Evolutionary conservation across 208 protist species (phyloP).

Genomic region (Leishmania martiniquensis): DNA sequence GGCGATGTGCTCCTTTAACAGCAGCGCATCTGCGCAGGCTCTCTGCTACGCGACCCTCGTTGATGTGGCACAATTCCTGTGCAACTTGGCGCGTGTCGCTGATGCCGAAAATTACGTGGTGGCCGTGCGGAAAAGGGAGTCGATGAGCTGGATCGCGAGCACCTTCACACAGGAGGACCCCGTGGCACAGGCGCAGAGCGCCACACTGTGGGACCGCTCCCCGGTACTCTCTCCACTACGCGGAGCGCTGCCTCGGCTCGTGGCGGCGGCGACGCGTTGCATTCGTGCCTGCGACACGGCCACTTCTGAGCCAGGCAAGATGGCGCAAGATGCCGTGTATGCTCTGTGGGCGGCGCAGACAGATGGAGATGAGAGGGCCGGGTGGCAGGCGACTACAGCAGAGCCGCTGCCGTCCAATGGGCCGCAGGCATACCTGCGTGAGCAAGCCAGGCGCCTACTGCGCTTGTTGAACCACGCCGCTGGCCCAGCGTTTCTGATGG

Average conservation of each 20-base stretch:
- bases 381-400: background rate
- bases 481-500: constrained; percentile 10
- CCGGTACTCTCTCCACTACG: constrained; percentile 19
- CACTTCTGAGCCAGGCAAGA: background rate
- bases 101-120: constrained; percentile 25
- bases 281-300: background rate
- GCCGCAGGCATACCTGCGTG: background rate
- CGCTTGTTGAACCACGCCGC: constrained; percentile 13
- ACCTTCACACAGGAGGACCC: constrained; percentile 29
- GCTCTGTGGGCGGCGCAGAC: constrained; percentile 9
- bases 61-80: constrained; percentile 20
- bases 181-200: constrained; percentile 14
- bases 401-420: background rate
- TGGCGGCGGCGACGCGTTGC: background rate
- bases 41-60: constrained; percentile 18
- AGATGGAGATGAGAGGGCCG: constrained; percentile 10
- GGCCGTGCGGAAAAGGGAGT: constrained; percentile 20
- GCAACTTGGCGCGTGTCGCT: constrained; percentile 12
- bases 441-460: constrained; percentile 7
- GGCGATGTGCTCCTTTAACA: background rate
- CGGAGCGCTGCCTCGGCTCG: constrained; percentile 8
- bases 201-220: constrained; percentile 25
- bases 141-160: constrained; percentile 38
- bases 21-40: background rate
- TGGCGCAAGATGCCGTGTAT: background rate